These are phyloP conservation scores for Trypanosoma scelopori DNA, from an alignment of 208 protist genomes.

Conservation along the genomic window DNA sequence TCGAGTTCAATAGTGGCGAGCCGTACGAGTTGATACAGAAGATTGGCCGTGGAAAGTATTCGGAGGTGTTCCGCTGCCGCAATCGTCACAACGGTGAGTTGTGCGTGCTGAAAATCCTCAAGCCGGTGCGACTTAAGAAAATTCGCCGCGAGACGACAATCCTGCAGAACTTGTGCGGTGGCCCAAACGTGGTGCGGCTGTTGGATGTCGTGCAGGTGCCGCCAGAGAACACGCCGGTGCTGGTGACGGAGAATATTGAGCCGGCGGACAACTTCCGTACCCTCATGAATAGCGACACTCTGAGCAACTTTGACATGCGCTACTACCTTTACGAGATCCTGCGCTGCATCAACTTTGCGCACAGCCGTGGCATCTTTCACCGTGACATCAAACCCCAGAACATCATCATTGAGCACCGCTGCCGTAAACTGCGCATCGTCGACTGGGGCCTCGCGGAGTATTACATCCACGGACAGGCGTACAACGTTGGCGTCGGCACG, in stretches of 20 bases:
- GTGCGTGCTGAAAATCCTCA: slow-evolving; percentile 99
- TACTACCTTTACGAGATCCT: slow-evolving; percentile 99
- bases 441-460: slow-evolving; percentile 99
- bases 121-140: slow-evolving; percentile 99
- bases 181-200: slow-evolving; percentile 98
- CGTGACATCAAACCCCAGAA: slow-evolving; percentile 99
- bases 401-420: slow-evolving; percentile 98
- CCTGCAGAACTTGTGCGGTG: slow-evolving; percentile 97
- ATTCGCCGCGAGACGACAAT: slow-evolving; percentile 99
- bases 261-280: slow-evolving; percentile 94
- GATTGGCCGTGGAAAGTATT: slow-evolving; percentile 98
- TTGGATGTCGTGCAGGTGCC: slow-evolving; percentile 97
- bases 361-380: slow-evolving; percentile 99
- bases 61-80: slow-evolving; percentile 98
- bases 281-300: slow-evolving; percentile 91
- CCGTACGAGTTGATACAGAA: slow-evolving; percentile 97
- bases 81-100: slow-evolving; percentile 87
- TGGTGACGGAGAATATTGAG: slow-evolving; percentile 99
- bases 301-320: slow-evolving; percentile 97
- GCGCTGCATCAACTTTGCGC: slow-evolving; percentile 94
- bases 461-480: slow-evolving; percentile 97
- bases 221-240: slow-evolving; percentile 93
- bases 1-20: slow-evolving; percentile 87
- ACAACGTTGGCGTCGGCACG: slow-evolving; percentile 99
- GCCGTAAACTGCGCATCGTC: slow-evolving; percentile 95